Evolutionary conservation across 495 filamentous ascomycete species (phyloP), one percentile per base, ranked within the genome.

Genomic region (Cercophora newfieldiana): DNA sequence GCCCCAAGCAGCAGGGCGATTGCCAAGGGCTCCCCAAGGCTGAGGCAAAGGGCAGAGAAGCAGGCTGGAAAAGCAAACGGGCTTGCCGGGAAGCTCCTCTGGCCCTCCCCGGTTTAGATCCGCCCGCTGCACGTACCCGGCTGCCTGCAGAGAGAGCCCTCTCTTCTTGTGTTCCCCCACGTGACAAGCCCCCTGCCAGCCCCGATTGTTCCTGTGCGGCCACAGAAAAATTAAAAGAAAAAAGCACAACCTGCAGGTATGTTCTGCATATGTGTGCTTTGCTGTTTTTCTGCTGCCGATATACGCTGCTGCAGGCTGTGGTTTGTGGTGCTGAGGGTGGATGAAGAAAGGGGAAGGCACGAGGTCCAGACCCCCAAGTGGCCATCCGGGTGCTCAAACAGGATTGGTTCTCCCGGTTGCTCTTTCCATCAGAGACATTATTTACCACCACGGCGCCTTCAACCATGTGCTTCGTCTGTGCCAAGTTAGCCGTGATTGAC

Each of bases 61-160:
- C 21, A 26, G 21, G n/a, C 7, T 7, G 2, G 2, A 19, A 53
- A 26, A 53, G 50, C 50, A 53, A 53, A 53, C 50, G 50, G 37
- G 50, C 50, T 53, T 53, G 50, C n/a, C 50, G 50, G 50, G 50
- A 53, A 22, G n/a, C 8, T 19, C 10, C 25, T 16, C 22, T 8
- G 8, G 21, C 50, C 6, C 10, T 7, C 50, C 50, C 50, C 50
- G 24, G 50, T 53, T 53, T 26, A 53, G 50, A 53, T 53, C 50
- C 50, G 50, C 50, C 50, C 50, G 50, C 50, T 53, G 50, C 50
- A 53, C 25, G 7, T 22, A 26, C 50, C 50, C 50, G 50, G 50
- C 3, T 53, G 24, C 50, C 19, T 53, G 50, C 50, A 53, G 50
- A 53, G 22, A 53, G 50, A 22, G 3, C 50, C 25, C 21, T 53